Evolutionary conservation across 2,329 filamentous ascomycete genomes (phyloP).

Genomic region (Ophiocordyceps polyrhachis-furcata): DNA sequence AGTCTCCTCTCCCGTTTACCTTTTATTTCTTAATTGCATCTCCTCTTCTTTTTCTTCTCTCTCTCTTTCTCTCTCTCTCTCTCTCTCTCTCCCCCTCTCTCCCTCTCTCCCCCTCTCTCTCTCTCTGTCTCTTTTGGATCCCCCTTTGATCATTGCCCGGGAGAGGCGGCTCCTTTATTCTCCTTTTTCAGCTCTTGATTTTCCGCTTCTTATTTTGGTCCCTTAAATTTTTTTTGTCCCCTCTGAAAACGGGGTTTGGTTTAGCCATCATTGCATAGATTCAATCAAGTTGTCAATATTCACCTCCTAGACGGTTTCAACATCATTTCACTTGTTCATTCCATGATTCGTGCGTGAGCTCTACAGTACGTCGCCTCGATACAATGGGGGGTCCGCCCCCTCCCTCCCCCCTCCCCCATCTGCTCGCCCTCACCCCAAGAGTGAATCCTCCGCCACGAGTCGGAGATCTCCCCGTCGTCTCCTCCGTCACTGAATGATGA

Average conservation of each 20-base stretch:
- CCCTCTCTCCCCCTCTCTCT: no score
- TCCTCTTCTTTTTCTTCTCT: neutral
- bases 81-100: no score
- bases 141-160: neutral
- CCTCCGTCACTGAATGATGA: neutral
- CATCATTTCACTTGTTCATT: neutral
- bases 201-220: neutral
- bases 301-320: neutral
- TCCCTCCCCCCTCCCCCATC: neutral
- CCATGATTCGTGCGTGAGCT: slow-evolving; percentile 10
- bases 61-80: no score
- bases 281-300: neutral
- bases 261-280: neutral
- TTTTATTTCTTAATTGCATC: neutral
- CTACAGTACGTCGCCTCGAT: slow-evolving; percentile 8
- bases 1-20: neutral
- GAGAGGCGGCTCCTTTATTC: neutral
- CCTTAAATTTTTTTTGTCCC: neutral
- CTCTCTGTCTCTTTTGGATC: neutral
- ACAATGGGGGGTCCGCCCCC: neutral
- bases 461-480: neutral
- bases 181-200: neutral
- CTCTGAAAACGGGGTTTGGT: neutral
- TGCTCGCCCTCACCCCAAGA: neutral
- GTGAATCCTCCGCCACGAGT: neutral